Evolutionary conservation across 768 basidiomycete genomes (phyloP).

Genomic region (Collybia sordida): DNA sequence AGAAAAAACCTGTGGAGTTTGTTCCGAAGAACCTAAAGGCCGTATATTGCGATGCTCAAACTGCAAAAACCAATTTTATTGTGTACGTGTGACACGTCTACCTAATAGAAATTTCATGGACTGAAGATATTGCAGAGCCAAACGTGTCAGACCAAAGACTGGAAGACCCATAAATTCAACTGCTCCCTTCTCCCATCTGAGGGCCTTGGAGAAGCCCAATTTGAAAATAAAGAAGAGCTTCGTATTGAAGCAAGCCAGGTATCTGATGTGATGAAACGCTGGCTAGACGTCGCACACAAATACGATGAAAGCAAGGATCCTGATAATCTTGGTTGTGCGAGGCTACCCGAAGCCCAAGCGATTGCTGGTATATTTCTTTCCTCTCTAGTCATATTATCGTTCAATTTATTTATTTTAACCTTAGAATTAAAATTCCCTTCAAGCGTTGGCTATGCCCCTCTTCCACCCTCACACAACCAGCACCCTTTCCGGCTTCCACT

Average conservation of each 20-base stretch:
- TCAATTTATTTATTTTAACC: too few relatives aligned
- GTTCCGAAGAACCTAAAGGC: background rate
- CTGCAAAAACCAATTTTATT: slow-evolving; percentile 5
- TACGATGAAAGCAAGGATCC: background rate
- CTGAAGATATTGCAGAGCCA: background rate
- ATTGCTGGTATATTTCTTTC: background rate
- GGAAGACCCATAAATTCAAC: slow-evolving; percentile 1
- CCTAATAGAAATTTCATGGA: too few relatives aligned
- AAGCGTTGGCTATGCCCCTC: background rate
- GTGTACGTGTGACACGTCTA: background rate
- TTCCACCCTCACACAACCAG: background rate
- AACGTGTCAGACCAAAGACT: slow-evolving; percentile 2
- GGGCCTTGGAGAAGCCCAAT: background rate
- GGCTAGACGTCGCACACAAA: background rate
- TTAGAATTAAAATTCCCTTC: background rate
- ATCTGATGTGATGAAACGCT: background rate
- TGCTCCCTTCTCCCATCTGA: slow-evolving; percentile 4
- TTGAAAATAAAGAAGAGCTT: background rate
- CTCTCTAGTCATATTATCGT: background rate
- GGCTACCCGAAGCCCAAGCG: background rate
- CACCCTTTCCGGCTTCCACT: slow-evolving; percentile 3
- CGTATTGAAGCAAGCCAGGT: slow-evolving; percentile 1
- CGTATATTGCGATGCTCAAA: background rate
- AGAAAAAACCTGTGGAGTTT: slow-evolving; percentile 1
- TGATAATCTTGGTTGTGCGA: background rate